phyloP scores from a whole-genome alignment of 2,329 filamentous ascomycete genomes.

The Xylariomycetidae sp. region DNA sequence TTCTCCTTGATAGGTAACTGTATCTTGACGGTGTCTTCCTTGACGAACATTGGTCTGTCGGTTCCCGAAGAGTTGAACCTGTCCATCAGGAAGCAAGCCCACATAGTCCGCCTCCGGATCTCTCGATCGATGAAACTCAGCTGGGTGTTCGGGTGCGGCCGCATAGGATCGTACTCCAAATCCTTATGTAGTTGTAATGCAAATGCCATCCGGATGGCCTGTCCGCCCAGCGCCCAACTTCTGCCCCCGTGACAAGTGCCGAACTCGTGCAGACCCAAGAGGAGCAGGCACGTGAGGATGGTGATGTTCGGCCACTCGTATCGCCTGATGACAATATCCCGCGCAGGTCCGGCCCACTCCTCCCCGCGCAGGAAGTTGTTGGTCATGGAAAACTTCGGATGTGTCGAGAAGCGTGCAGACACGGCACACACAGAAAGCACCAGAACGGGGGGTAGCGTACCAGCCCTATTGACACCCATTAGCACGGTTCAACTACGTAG shows the following conservation, averaged over 20 bases:
- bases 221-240: conserved; percentile 93
- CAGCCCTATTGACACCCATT: conserved; percentile 47
- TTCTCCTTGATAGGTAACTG: conserved; percentile 88
- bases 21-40: conserved; percentile 83
- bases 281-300: conserved; percentile 82
- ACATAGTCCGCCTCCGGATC: conserved; percentile 91
- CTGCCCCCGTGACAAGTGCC: conserved; percentile 94
- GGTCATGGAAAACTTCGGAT: conserved; percentile 71
- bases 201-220: conserved; percentile 95
- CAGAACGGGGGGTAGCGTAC: conserved; percentile 81
- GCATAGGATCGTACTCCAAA: conserved; percentile 72
- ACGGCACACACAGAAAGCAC: conserved; percentile 93
- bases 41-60: conserved; percentile 85
- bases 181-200: conserved; percentile 91
- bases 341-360: conserved; percentile 82
- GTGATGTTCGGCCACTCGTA: conserved; percentile 97
- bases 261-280: conserved; percentile 90
- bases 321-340: conserved; percentile 78
- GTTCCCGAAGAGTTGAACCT: conserved; percentile 95
- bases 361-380: conserved; percentile 86
- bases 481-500: conserved; percentile 11
- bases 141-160: conserved; percentile 56
- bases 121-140: conserved; percentile 90
- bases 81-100: conserved; percentile 97
- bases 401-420: conserved; percentile 89